Percentiles rank a stretch among this genome's conserved stretches.
Conservation (phyloP, 306 rosid genomes). For the Glycine tomentella region DNA sequence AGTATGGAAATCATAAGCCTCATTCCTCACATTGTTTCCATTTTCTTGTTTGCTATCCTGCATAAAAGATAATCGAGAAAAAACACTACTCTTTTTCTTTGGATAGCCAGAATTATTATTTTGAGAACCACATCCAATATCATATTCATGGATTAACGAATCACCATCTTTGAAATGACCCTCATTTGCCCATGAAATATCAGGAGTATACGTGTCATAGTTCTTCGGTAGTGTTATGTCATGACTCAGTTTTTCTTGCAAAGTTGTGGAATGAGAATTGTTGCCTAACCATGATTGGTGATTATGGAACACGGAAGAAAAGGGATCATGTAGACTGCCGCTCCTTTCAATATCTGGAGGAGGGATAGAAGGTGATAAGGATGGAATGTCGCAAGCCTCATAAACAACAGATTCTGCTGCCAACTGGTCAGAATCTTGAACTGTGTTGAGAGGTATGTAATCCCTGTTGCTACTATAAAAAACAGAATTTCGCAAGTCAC, state of each 20-base stretch:
- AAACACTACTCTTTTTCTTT: slow-evolving; percentile 52
- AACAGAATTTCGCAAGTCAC: slow-evolving; percentile 37
- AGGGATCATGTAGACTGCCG: slow-evolving; percentile 40
- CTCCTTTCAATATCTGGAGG: slow-evolving; percentile 44
- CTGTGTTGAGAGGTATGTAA: slow-evolving; percentile 32
- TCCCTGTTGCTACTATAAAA: slow-evolving; percentile 33
- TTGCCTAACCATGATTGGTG: slow-evolving; percentile 43
- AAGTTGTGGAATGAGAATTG: slow-evolving; percentile 34
- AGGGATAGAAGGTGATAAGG: slow-evolving; percentile 26
- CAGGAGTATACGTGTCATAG: slow-evolving; percentile 25
- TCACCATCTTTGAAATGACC: slow-evolving; percentile 27
- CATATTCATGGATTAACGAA: slow-evolving; percentile 42
- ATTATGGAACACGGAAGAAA: slow-evolving; percentile 35
- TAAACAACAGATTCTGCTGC: slow-evolving; percentile 36
- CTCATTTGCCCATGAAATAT: slow-evolving; percentile 36
- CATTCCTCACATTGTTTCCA: slow-evolving; percentile 6
- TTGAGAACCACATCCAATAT: slow-evolving; percentile 46
- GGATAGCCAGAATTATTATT: slow-evolving; percentile 33
- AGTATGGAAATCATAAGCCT: slow-evolving; percentile 35
- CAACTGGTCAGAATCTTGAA: slow-evolving; percentile 45
- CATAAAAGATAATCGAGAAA: slow-evolving; percentile 57
- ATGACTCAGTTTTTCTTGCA: slow-evolving; percentile 45
- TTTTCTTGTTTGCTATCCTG: slow-evolving; percentile 37
- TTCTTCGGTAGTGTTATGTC: slow-evolving; percentile 46
- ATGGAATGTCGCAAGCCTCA: slow-evolving; percentile 34